These are phyloP conservation scores for Fusarium annulatum DNA, from an alignment of 2,329 filamentous ascomycete genomes.

Conservation along the genomic window DNA sequence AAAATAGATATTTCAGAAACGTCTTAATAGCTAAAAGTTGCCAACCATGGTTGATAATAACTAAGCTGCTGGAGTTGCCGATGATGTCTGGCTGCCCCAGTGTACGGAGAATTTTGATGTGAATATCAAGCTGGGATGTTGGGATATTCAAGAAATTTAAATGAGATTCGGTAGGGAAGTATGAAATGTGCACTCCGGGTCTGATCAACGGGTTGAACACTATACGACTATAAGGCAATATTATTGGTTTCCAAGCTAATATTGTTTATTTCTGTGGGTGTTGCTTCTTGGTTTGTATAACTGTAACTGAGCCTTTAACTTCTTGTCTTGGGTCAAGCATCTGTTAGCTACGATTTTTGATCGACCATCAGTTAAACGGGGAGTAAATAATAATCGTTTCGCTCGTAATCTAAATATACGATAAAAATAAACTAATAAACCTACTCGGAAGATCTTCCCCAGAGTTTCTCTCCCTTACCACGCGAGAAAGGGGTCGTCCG, in stretches of 20 bases:
- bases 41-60: neutral
- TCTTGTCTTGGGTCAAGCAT: neutral
- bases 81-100: neutral
- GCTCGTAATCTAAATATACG: neutral
- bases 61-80: neutral
- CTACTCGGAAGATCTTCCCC: slow-evolving; percentile 27
- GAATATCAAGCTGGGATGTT: neutral
- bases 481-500: slow-evolving; percentile 10
- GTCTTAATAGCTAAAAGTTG: neutral
- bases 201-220: neutral
- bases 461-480: slow-evolving; percentile 10
- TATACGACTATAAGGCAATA: neutral
- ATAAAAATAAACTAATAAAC: neutral
- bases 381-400: neutral
- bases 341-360: neutral
- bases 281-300: neutral
- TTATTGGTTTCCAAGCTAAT: neutral
- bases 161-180: neutral
- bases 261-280: neutral
- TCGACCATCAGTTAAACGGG: neutral
- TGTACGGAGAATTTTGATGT: neutral
- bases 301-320: neutral
- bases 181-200: neutral
- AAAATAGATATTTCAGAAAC: neutral
- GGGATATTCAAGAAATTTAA: neutral